A percentile compares a stretch with the other conserved stretches of the same genome.
Conservation (phyloP, 78 protist genomes). For the Anaeramoeba ignava region DNA sequence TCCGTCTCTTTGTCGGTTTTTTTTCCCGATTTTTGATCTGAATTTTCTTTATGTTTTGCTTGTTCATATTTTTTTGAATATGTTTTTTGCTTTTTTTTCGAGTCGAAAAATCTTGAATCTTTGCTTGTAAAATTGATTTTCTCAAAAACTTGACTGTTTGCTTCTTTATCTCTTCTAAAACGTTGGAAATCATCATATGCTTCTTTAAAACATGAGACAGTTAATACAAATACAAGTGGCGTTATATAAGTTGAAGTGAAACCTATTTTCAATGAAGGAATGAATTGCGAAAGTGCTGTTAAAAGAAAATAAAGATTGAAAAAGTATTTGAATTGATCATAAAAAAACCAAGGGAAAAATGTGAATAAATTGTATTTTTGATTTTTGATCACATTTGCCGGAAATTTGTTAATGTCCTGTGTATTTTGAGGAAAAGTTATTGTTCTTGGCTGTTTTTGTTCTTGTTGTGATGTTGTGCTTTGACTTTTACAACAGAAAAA, state of each 20-base stretch:
- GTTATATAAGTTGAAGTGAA: slow-evolving; percentile 82
- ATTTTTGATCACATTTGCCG: slow-evolving; percentile 66
- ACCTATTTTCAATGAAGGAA: slow-evolving; percentile 65
- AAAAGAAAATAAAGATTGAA: slow-evolving; percentile 80
- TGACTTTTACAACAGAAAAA: too few species aligned
- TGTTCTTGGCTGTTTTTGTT: too few species aligned
- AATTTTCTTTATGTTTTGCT: too few species aligned
- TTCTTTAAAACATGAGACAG: slow-evolving; percentile 65
- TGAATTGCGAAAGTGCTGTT: slow-evolving; percentile 80
- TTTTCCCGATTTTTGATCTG: too few species aligned
- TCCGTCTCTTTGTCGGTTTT: too few species aligned
- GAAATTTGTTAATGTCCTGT: too few species aligned
- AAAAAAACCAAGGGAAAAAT: slow-evolving; percentile 64
- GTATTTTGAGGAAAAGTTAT: too few species aligned
- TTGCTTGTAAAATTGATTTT: too few species aligned
- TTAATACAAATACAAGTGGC: slow-evolving; percentile 78
- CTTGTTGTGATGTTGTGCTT: too few species aligned
- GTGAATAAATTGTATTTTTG: slow-evolving; percentile 55
- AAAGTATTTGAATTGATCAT: slow-evolving; percentile 79
- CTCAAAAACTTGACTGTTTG: slow-evolving; percentile 59
- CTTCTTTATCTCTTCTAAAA: slow-evolving; percentile 57
- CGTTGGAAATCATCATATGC: slow-evolving; percentile 78
- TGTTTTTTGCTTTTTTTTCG: too few species aligned
- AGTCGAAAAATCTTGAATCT: too few species aligned
- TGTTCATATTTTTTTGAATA: too few species aligned